Conservation (phyloP, 805 yeast species). For the Yarrowia sp. region DNA sequence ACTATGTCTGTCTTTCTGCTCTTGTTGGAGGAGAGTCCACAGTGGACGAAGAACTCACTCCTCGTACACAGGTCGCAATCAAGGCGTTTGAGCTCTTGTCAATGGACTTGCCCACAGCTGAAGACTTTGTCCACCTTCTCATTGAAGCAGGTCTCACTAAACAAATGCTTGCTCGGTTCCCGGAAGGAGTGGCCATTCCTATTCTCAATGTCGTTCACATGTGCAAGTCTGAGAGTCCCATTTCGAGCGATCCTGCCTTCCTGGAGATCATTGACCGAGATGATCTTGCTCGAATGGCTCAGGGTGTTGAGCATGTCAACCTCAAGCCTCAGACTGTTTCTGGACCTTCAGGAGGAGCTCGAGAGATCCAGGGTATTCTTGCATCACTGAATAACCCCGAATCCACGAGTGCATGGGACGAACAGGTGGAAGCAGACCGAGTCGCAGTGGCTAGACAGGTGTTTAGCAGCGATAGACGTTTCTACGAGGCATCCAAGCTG, state of each 20-base stretch:
- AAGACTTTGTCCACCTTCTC: constrained; percentile 67
- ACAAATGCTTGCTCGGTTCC: constrained; percentile 67
- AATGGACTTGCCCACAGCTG: constrained; percentile 58
- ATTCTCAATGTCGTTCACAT: constrained; percentile 56
- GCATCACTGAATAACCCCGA: constrained; percentile 55
- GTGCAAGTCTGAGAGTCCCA: constrained; percentile 53
- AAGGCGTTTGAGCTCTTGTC: constrained; percentile 46
- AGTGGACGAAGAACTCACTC: constrained; percentile 45
- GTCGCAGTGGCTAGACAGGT: constrained; percentile 72
- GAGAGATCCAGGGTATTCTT: constrained; percentile 56
- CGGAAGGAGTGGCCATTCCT: constrained; percentile 73
- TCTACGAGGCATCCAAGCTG: constrained; percentile 74
- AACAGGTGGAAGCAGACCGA: constrained; percentile 71
- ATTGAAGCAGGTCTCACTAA: constrained; percentile 60
- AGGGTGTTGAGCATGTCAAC: constrained; percentile 26
- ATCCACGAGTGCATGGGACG: constrained; percentile 67
- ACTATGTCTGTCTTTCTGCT: constrained; percentile 67
- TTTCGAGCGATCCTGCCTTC: constrained; percentile 49
- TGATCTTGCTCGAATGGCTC: constrained; percentile 57
- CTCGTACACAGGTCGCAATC: constrained; percentile 38
- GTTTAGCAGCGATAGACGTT: constrained; percentile 79
- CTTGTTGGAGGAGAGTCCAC: constrained; percentile 62
- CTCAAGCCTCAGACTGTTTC: constrained; percentile 38
- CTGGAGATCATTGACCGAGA: constrained; percentile 70
- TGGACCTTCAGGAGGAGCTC: constrained; percentile 43